Conservation (phyloP, 2,329 filamentous ascomycete species). For the Alternaria tenuissima region DNA sequence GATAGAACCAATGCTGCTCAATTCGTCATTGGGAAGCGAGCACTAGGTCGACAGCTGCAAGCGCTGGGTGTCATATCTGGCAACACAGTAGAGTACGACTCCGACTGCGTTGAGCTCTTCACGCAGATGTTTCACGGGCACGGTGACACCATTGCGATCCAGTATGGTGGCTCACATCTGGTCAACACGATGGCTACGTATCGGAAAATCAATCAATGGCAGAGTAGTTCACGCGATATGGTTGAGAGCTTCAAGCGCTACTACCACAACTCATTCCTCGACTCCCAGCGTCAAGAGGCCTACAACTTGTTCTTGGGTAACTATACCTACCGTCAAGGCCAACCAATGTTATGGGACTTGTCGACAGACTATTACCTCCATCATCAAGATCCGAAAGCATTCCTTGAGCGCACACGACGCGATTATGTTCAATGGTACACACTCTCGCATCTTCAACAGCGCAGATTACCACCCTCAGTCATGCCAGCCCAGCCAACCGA, state of each 20-base stretch:
- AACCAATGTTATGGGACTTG: slow-evolving; percentile 97
- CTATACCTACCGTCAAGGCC: slow-evolving; percentile 85
- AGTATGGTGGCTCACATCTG: slow-evolving; percentile 95
- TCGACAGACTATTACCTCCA: slow-evolving; percentile 96
- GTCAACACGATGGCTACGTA: slow-evolving; percentile 99
- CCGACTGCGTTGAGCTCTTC: slow-evolving; percentile 93
- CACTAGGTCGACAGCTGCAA: slow-evolving; percentile 89
- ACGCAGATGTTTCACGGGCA: slow-evolving; percentile 98
- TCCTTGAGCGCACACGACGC: slow-evolving; percentile 68
- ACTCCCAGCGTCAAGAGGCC: slow-evolving; percentile 96
- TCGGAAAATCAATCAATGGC: slow-evolving; percentile 99
- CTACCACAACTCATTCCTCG: slow-evolving; percentile 98
- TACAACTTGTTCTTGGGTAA: slow-evolving; percentile 98
- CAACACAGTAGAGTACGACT: slow-evolving; percentile 87
- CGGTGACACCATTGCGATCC: slow-evolving; percentile 95
- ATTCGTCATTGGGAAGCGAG: slow-evolving; percentile 95
- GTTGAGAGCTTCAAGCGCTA: slow-evolving; percentile 99
- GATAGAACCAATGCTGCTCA: slow-evolving; percentile 97
- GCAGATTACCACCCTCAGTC: slow-evolving; percentile 63
- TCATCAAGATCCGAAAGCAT: slow-evolving; percentile 80
- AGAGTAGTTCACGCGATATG: slow-evolving; percentile 96
- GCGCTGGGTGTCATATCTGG: slow-evolving; percentile 86
- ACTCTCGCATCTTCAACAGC: slow-evolving; percentile 72
- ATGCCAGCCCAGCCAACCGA: slow-evolving; percentile 49
- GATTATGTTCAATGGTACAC: slow-evolving; percentile 93